Conservation (phyloP, 176 grass and related monocot genomes). For the Avena atlantica region DNA sequence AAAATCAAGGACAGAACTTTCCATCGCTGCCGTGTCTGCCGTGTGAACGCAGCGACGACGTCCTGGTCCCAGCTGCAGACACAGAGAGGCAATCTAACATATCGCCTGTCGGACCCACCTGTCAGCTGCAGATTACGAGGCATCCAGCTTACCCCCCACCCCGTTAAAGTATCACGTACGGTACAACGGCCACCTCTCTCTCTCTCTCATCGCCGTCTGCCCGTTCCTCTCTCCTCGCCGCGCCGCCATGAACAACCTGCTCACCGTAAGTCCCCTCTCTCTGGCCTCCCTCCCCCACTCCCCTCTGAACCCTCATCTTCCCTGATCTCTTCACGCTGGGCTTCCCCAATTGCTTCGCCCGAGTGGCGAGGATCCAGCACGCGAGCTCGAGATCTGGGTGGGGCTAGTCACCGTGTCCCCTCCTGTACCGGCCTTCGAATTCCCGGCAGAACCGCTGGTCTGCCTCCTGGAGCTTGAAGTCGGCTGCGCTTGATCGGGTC, state of each 20-base stretch:
- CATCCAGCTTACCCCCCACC: background rate
- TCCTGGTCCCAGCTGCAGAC: background rate
- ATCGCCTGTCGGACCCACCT: background rate
- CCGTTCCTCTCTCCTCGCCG: constrained; percentile 43
- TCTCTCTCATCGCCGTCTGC: constrained; percentile 38
- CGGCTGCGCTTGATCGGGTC: background rate
- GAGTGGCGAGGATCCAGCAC: constrained; percentile 40
- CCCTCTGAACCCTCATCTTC: background rate
- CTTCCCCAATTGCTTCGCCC: background rate
- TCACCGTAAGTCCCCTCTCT: constrained; percentile 49
- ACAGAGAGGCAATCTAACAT: background rate
- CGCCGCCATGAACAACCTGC: constrained; percentile 77
- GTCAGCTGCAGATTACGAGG: background rate
- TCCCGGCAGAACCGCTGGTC: background rate
- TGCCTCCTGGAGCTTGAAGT: background rate
- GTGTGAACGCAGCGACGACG: too few relatives aligned
- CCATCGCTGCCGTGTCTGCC: too few relatives aligned
- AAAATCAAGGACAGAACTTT: too few relatives aligned
- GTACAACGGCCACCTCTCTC: constrained; percentile 44
- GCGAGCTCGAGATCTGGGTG: constrained; percentile 47
- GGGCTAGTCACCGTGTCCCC: background rate
- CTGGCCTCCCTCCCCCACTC: background rate
- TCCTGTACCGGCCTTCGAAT: background rate
- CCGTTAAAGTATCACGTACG: constrained; percentile 39
- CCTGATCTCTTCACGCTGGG: background rate